Base-by-base conservation (phyloP, 1,139 yeast species). In the Nakaseomyces glabratus region DNA sequence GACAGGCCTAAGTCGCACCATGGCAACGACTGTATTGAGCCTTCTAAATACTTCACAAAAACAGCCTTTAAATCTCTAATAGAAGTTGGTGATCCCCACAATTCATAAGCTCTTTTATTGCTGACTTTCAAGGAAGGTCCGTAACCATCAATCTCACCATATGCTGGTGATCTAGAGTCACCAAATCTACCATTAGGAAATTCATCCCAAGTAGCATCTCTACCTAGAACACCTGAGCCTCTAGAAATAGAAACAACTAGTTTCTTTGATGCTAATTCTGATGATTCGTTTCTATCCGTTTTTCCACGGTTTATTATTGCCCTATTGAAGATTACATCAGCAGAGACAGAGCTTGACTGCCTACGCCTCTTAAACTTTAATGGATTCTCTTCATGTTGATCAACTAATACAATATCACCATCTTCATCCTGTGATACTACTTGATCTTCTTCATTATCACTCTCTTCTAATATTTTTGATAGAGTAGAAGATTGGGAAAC, bases 171-270 rank as follows among this genome's bases (percentile, higher is more conserved):
- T 48, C 93, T 70, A 0, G 97, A 85, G 60, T 93, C 96, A 60
- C 98, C 96, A 58, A 86, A 90, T 62, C 98, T 73, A 51, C 98
- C 98, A 55, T 90, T 90, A 12, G 97, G 94, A 59, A 85, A 90
- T 52, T 90, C 98, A 64, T 90, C 98, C 98, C 98, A 90, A 2
- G 93, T 84, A 7, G 95, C 96, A 58, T 84, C 93, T 46, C 88
- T 76, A 17, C 95, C 95, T 29, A 84, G 57, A 2, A 82, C 73
- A 28, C 95, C 95, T 45, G 81, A 79, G 33, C 95, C 95, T 17
- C 81, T 71, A 36, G 93, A 80, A 24, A 84, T 84, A 6, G 88
- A 84, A 29, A 82, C 65, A 35, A 82, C 68, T 2, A 72, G 71
- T 45, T 73, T 71, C 42, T 74, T 69, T 2, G 71, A 63, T 6